These are phyloP conservation scores for Pseudocercospora fijiensis DNA, from an alignment of 2,329 filamentous ascomycete species.

Conservation along the genomic window DNA sequence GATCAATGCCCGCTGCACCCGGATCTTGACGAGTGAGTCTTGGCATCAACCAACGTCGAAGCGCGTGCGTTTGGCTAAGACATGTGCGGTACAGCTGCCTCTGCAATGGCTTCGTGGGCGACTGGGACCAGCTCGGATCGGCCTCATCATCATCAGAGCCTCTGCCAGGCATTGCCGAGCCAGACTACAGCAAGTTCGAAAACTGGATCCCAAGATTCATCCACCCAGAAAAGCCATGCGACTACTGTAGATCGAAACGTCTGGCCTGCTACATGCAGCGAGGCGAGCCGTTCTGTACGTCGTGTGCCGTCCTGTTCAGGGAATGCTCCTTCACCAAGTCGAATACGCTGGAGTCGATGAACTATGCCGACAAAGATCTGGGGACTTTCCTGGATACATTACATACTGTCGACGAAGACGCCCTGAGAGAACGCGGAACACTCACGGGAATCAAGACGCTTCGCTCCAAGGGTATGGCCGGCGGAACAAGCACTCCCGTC, in stretches of 20 bases:
- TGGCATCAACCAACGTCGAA: neutral
- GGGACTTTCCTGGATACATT: slow-evolving; percentile 48
- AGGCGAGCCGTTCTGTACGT: slow-evolving; percentile 45
- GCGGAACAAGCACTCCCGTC: slow-evolving; percentile 23
- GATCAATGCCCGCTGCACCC: slow-evolving; percentile 21
- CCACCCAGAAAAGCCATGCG: slow-evolving; percentile 48
- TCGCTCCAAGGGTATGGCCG: slow-evolving; percentile 26
- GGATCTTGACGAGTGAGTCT: slow-evolving; percentile 23
- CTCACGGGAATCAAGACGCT: slow-evolving; percentile 38
- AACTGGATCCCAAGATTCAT: slow-evolving; percentile 49
- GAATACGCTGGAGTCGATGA: slow-evolving; percentile 31
- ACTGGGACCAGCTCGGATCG: slow-evolving; percentile 21
- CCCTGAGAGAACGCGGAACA: slow-evolving; percentile 35
- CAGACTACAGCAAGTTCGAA: slow-evolving; percentile 44
- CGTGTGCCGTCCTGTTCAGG: slow-evolving; percentile 50
- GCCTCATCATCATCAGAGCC: slow-evolving; percentile 4
- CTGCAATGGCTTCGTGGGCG: slow-evolving; percentile 23
- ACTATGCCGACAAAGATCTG: slow-evolving; percentile 28
- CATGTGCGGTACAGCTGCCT: slow-evolving; percentile 13
- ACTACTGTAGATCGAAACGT: slow-evolving; percentile 49
- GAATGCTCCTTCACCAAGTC: slow-evolving; percentile 48
- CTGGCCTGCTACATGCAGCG: slow-evolving; percentile 48
- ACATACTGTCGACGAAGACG: slow-evolving; percentile 48
- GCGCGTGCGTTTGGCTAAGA: neutral
- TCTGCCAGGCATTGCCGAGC: slow-evolving; percentile 23